phyloP scores from a whole-genome alignment of 2,329 filamentous ascomycete species.

The Septoria petroselini region DNA sequence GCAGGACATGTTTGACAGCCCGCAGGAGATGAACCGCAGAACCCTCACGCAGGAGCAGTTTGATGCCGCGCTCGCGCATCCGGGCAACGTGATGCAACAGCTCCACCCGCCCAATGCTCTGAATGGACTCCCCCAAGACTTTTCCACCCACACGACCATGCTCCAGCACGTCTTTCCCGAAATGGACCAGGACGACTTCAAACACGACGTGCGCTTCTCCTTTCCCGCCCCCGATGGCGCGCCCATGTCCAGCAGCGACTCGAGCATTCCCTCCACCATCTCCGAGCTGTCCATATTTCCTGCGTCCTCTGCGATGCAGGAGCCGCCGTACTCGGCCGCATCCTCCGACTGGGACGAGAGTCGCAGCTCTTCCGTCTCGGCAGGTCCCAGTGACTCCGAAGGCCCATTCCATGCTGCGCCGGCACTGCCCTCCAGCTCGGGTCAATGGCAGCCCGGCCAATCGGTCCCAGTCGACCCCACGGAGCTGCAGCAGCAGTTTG shows the following conservation, averaged over 20 bases:
- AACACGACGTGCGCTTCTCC: constrained; percentile 24
- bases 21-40: constrained; percentile 37
- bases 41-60: constrained; percentile 41
- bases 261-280: constrained; percentile 30
- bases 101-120: constrained; percentile 21
- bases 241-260: constrained; percentile 32
- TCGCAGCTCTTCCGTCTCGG: constrained; percentile 35
- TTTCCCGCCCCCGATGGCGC: constrained; percentile 24
- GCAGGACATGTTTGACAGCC: constrained; percentile 34
- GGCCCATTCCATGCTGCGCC: constrained; percentile 14
- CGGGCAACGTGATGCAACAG: constrained; percentile 22
- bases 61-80: constrained; percentile 35
- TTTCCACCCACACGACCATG: constrained; percentile 23
- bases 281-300: constrained; percentile 33
- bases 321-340: constrained; percentile 28
- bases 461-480: constrained; percentile 38
- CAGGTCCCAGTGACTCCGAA: constrained; percentile 18
- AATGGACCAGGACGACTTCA: constrained; percentile 26
- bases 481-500: constrained; percentile 37
- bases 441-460: constrained; percentile 40
- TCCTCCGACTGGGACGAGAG: constrained; percentile 36
- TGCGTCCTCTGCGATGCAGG: constrained; percentile 25
- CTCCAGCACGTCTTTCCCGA: constrained; percentile 29
- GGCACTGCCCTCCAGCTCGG: constrained; percentile 21
- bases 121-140: constrained; percentile 18